Evolutionary conservation across 139 green algal species (phyloP).

Genomic region (Haematococcus sp.): DNA sequence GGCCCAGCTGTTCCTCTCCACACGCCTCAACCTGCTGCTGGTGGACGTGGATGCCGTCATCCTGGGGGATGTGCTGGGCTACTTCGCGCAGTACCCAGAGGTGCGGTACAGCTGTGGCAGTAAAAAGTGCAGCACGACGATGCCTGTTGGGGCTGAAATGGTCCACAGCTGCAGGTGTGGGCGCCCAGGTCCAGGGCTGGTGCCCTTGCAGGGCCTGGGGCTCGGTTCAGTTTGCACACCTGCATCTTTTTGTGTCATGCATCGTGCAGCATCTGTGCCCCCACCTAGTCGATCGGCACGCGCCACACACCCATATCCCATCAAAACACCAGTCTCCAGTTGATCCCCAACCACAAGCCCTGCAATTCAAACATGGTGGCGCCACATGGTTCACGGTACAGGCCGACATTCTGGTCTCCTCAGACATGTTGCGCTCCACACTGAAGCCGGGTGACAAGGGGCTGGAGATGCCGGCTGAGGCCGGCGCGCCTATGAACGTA

Average conservation of each 20-base stretch:
- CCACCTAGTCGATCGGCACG: too few species aligned
- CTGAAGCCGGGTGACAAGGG: slow-evolving; percentile 24
- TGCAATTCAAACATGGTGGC: too few species aligned
- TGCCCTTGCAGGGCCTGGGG: too few species aligned
- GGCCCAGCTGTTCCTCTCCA: slow-evolving; percentile 37
- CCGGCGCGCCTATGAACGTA: slow-evolving; percentile 61
- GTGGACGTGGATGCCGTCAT: slow-evolving; percentile 45
- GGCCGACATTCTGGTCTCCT: slow-evolving; percentile 45
- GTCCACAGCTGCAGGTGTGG: too few species aligned
- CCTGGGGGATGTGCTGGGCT: slow-evolving; percentile 36
- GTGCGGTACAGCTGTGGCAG: background rate
- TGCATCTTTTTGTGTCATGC: too few species aligned
- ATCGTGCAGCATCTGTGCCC: too few species aligned
- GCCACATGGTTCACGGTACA: background rate
- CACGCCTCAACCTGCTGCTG: slow-evolving; percentile 42
- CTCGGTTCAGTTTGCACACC: too few species aligned
- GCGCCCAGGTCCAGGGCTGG: too few species aligned
- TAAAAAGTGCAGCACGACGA: background rate
- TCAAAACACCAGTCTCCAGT: too few species aligned
- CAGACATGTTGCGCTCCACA: slow-evolving; percentile 35
- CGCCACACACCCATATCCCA: too few species aligned
- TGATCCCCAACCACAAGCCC: too few species aligned
- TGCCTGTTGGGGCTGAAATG: too few species aligned
- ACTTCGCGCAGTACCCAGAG: slow-evolving; percentile 24
- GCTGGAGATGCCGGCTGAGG: slow-evolving; percentile 41